phyloP scores from a whole-genome alignment of 768 basidiomycete genomes.

The Tephrocybe rancida region DNA sequence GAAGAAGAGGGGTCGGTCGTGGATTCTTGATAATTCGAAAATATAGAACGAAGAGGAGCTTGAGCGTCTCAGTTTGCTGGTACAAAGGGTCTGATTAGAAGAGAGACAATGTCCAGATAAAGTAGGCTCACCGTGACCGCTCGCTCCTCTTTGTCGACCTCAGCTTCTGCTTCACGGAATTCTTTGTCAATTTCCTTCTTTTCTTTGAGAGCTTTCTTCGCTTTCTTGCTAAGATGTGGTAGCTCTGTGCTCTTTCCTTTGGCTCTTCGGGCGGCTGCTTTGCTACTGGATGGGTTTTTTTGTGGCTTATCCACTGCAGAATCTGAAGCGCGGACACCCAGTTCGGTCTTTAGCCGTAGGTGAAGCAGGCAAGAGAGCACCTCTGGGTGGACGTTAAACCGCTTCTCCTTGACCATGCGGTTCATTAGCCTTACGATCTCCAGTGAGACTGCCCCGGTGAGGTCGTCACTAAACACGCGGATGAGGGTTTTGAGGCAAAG shows the following conservation, averaged over 20 bases:
- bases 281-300: conserved; percentile 46
- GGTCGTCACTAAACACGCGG: conserved; percentile 80
- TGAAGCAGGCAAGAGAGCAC: conserved; percentile 84
- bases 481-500: conserved; percentile 82
- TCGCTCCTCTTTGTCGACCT: conserved; percentile 91
- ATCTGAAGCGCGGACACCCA: conserved; percentile 78
- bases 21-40: conserved; percentile 94
- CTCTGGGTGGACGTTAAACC: conserved; percentile 88
- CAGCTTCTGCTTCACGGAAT: conserved; percentile 92
- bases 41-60: conserved; percentile 95
- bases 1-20: conserved; percentile 74
- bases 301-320: conserved; percentile 59
- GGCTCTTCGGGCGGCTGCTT: conserved; percentile 41
- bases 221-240: conserved; percentile 91
- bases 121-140: conserved; percentile 65
- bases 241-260: conserved; percentile 63
- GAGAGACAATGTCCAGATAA: neutral
- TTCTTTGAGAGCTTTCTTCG: conserved; percentile 83
- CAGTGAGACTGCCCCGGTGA: conserved; percentile 79
- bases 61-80: conserved; percentile 97
- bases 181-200: conserved; percentile 89
- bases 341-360: conserved; percentile 85
- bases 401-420: conserved; percentile 93
- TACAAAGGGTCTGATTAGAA: conserved; percentile 12
- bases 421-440: conserved; percentile 90